A percentile compares a stretch with the other conserved stretches of the same genome.
These are phyloP conservation scores for Sarocladium kiliense DNA, from an alignment of 2,329 filamentous ascomycete genomes.

Conservation along the genomic window DNA sequence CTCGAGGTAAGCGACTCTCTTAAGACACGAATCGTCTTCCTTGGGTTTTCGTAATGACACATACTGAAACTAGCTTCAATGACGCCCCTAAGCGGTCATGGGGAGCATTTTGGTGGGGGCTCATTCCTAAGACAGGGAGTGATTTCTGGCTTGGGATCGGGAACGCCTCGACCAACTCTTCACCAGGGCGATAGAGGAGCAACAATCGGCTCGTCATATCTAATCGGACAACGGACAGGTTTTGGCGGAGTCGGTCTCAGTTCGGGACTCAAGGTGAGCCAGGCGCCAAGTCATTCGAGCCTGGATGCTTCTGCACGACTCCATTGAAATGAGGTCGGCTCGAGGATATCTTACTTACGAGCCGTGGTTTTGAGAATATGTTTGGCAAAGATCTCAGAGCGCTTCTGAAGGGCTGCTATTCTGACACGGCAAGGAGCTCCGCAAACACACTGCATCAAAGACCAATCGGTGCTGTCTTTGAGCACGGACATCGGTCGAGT, in stretches of 20 bases:
- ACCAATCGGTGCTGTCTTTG: too few species aligned
- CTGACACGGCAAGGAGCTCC: too few species aligned
- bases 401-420: too few species aligned
- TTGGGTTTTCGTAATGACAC: too few species aligned
- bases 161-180: background rate
- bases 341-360: too few species aligned
- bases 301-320: background rate
- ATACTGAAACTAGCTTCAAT: background rate
- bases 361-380: too few species aligned
- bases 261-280: slow-evolving; percentile 25
- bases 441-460: too few species aligned
- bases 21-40: too few species aligned
- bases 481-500: too few species aligned
- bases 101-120: background rate
- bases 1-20: slow-evolving; percentile 14
- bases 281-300: background rate
- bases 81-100: background rate
- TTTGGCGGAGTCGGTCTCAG: slow-evolving; percentile 23
- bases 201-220: background rate
- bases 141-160: background rate
- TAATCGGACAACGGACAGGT: background rate
- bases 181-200: background rate
- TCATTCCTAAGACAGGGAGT: background rate
- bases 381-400: too few species aligned
- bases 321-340: background rate